Conservation (phyloP, 1,284 basidiomycete genomes). For the Vanrija pseudolonga region DNA sequence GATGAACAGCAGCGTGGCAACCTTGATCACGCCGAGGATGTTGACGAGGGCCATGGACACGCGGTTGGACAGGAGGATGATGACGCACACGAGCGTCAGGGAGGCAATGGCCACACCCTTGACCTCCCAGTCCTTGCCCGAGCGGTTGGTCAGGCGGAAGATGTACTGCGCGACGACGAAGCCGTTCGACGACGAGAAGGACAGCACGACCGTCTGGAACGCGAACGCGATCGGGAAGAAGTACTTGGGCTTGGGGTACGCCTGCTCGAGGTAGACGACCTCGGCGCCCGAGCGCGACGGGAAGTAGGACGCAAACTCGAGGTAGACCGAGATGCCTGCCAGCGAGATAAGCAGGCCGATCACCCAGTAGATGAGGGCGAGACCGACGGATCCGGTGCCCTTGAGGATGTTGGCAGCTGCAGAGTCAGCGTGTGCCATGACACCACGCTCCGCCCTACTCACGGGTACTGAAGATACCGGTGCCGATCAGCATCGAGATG, state of each 20-base stretch:
- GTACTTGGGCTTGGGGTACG: constrained; percentile 24
- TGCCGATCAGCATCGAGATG: constrained; percentile 24
- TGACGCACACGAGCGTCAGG: background rate
- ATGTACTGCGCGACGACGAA: constrained; percentile 26
- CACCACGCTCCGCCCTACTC: background rate
- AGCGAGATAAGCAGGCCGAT: constrained; percentile 23
- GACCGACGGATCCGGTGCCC: constrained; percentile 22
- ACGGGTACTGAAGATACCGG: constrained; percentile 30
- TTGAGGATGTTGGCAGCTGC: constrained; percentile 17
- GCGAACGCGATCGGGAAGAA: constrained; percentile 32
- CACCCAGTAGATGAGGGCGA: constrained; percentile 27
- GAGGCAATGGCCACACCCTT: constrained; percentile 10
- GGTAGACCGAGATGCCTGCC: constrained; percentile 25
- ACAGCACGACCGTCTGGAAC: constrained; percentile 23
- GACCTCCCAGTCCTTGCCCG: constrained; percentile 16
- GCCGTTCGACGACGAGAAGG: constrained; percentile 23
- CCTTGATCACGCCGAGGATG: background rate
- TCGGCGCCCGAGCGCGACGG: constrained; percentile 29
- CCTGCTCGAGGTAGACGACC: constrained; percentile 37
- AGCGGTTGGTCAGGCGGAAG: constrained; percentile 18
- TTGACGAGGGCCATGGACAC: background rate
- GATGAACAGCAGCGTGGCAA: constrained; percentile 24
- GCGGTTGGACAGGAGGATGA: background rate
- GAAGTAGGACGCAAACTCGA: constrained; percentile 28
- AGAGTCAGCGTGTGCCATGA: background rate